phyloP scores from a whole-genome alignment of 2,329 filamentous ascomycete species.

The Talaromyces sp. region DNA sequence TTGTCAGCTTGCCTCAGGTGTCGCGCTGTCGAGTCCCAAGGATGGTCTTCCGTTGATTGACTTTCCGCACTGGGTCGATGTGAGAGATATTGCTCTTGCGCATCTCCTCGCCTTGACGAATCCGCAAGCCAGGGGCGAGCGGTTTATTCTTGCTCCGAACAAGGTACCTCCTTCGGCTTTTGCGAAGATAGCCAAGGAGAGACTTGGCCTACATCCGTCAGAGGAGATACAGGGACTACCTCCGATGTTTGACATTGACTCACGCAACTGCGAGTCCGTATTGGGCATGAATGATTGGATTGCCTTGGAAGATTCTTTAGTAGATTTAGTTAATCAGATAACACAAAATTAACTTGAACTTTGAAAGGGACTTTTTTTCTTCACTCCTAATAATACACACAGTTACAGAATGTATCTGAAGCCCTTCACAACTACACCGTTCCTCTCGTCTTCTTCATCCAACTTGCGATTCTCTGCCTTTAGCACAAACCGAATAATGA shows the following conservation, averaged over 20 bases:
- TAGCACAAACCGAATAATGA: not conserved
- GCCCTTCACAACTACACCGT: not conserved
- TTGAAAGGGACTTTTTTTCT: not conserved
- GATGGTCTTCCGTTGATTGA: not conserved
- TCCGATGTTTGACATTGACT: not conserved
- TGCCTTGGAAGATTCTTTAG: not conserved
- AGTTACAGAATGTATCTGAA: constrained; percentile 16
- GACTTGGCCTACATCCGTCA: not conserved
- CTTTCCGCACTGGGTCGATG: constrained; percentile 38
- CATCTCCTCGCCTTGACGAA: constrained; percentile 41
- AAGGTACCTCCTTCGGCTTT: not conserved
- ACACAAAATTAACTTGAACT: not conserved
- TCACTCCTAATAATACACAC: too few species aligned
- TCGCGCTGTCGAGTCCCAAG: not conserved
- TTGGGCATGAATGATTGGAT: not conserved
- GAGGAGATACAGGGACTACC: not conserved
- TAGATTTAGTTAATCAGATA: not conserved
- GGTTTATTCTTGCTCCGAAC: not conserved
- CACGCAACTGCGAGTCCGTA: not conserved
- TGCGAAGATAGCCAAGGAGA: not conserved
- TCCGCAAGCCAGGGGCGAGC: constrained; percentile 11
- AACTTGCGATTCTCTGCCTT: not conserved
- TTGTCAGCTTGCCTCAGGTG: not conserved
- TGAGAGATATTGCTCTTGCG: constrained; percentile 42
- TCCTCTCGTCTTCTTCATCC: not conserved